These are phyloP conservation scores for Hanseniaspora jakobsenii DNA, from an alignment of 805 yeast species.

Conservation along the genomic window DNA sequence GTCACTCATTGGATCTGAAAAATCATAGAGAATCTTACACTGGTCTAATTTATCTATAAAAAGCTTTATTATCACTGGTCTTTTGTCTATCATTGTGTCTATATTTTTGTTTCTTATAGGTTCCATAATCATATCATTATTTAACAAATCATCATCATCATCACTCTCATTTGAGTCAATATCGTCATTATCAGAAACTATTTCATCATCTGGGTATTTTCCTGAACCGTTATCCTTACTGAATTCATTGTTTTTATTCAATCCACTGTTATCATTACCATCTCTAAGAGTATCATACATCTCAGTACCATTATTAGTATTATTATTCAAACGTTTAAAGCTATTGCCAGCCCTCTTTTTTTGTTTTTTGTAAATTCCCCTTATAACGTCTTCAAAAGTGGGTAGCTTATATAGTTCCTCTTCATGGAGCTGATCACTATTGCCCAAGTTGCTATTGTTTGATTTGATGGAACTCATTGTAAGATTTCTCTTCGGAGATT, in stretches of 20 bases:
- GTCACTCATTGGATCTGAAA: slow-evolving; percentile 84
- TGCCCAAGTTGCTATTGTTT: slow-evolving; percentile 81
- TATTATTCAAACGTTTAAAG: background rate
- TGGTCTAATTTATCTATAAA: slow-evolving; percentile 85
- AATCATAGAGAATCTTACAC: slow-evolving; percentile 88
- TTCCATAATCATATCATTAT: slow-evolving; percentile 5
- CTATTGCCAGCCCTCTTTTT: background rate
- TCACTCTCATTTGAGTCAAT: background rate
- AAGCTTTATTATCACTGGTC: slow-evolving; percentile 32
- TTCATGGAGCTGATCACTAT: too few relatives aligned
- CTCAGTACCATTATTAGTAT: background rate
- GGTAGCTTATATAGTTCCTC: slow-evolving; percentile 63
- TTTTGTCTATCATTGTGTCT: slow-evolving; percentile 12
- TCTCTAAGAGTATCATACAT: slow-evolving; percentile 50
- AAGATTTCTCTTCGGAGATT: slow-evolving; percentile 26
- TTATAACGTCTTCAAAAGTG: slow-evolving; percentile 66
- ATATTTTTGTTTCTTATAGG: slow-evolving; percentile 14
- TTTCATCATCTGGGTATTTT: too few relatives aligned
- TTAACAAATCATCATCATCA: slow-evolving; percentile 7
- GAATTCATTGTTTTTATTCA: slow-evolving; percentile 14
- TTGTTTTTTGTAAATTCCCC: background rate
- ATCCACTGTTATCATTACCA: slow-evolving; percentile 70
- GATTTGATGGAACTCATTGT: slow-evolving; percentile 17
- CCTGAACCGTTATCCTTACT: too few relatives aligned
- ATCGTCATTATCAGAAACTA: too few relatives aligned